These are phyloP conservation scores for Mycocentrospora acerina DNA, from an alignment of 2,329 filamentous ascomycete genomes.

Conservation along the genomic window DNA sequence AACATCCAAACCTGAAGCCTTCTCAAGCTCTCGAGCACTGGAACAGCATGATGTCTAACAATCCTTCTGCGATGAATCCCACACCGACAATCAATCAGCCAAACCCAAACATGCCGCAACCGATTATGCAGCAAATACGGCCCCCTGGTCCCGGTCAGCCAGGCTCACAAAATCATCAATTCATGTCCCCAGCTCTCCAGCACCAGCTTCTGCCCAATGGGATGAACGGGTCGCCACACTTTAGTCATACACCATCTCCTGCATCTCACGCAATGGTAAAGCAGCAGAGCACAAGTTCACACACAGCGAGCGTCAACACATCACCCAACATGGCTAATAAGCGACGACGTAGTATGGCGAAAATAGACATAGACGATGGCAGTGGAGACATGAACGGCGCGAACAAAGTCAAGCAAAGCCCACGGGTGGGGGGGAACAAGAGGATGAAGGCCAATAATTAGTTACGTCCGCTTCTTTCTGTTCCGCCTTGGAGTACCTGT, in stretches of 20 bases:
- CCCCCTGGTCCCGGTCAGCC: slow-evolving; percentile 34
- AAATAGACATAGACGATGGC: slow-evolving; percentile 58
- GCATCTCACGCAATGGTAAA: slow-evolving; percentile 56
- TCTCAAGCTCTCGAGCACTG: slow-evolving; percentile 57
- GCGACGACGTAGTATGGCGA: slow-evolving; percentile 61
- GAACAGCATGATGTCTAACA: slow-evolving; percentile 48
- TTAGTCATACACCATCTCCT: slow-evolving; percentile 50
- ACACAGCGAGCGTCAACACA: slow-evolving; percentile 60
- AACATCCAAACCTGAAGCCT: slow-evolving; percentile 55
- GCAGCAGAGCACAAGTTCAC: slow-evolving; percentile 58
- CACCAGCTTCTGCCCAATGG: slow-evolving; percentile 55
- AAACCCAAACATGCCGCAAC: slow-evolving; percentile 20
- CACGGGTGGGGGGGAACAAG: slow-evolving; percentile 45
- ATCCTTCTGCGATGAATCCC: slow-evolving; percentile 19
- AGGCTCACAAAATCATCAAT: slow-evolving; percentile 39
- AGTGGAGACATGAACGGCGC: slow-evolving; percentile 41
- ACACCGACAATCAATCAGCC: slow-evolving; percentile 26
- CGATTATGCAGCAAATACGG: too few species aligned
- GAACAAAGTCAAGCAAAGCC: slow-evolving; percentile 54
- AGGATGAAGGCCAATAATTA: slow-evolving; percentile 34
- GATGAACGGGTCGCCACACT: slow-evolving; percentile 53
- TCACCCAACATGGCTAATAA: slow-evolving; percentile 64
- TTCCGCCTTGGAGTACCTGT: slow-evolving; percentile 7
- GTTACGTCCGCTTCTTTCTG: slow-evolving; percentile 1
- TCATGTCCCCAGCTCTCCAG: slow-evolving; percentile 60